phyloP scores from a whole-genome alignment of 2,329 filamentous ascomycete species.

The Epichloe gansuensis region DNA sequence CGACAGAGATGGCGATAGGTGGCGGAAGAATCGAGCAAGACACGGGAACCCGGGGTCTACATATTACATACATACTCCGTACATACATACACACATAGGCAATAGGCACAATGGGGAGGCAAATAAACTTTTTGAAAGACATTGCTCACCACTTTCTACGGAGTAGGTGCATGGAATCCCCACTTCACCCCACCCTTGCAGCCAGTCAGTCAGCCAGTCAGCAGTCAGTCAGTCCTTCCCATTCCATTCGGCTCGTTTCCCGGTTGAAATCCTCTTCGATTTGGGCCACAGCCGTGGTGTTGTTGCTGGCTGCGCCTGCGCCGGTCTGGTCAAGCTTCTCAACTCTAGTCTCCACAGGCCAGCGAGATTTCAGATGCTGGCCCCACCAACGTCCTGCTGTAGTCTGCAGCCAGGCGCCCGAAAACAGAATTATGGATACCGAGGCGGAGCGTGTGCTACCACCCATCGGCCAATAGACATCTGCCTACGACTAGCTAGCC shows the following conservation, averaged over 20 bases:
- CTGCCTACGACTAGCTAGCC: background rate
- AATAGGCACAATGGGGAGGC: background rate
- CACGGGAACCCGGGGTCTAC: no score
- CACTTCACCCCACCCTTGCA: background rate
- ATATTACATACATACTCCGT: no score
- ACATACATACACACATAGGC: no score
- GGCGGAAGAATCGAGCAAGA: background rate
- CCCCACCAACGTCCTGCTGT: background rate
- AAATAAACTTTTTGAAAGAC: background rate
- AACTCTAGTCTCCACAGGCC: background rate
- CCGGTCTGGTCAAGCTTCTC: no score
- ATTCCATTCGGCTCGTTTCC: conserved; percentile 1
- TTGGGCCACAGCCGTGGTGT: background rate
- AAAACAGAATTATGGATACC: background rate
- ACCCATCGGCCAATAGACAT: background rate
- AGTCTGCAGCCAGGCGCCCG: background rate
- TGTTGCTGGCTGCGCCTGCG: background rate
- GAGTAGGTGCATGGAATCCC: background rate
- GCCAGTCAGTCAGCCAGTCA: background rate
- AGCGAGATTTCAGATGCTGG: conserved; percentile 1
- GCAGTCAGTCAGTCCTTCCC: no score
- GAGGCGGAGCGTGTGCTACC: background rate
- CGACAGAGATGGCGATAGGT: background rate
- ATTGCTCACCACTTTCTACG: background rate
- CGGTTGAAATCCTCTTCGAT: background rate